These are phyloP conservation scores for Alternaria viburni DNA, from an alignment of 2,329 filamentous ascomycete genomes.

Conservation along the genomic window DNA sequence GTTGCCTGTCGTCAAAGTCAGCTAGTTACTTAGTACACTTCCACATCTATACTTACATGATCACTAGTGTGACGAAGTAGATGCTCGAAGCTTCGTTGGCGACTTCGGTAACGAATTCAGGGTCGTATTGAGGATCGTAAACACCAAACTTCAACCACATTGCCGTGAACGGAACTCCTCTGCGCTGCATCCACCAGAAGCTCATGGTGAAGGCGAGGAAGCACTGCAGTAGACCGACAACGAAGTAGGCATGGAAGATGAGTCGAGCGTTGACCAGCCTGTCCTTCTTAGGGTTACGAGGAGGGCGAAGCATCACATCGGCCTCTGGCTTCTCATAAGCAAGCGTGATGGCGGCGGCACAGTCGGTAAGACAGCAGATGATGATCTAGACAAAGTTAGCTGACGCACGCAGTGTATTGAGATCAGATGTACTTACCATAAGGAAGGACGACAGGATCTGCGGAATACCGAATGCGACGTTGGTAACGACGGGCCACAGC, in stretches of 20 bases:
- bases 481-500: slow-evolving; percentile 76
- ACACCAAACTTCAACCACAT: slow-evolving; percentile 64
- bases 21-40: not conserved
- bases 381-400: slow-evolving; percentile 32
- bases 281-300: slow-evolving; percentile 72
- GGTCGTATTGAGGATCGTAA: slow-evolving; percentile 32
- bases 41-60: slow-evolving; percentile 64
- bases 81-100: slow-evolving; percentile 73
- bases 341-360: slow-evolving; percentile 66
- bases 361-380: slow-evolving; percentile 75
- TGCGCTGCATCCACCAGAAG: slow-evolving; percentile 52
- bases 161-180: slow-evolving; percentile 68
- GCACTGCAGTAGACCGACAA: slow-evolving; percentile 65
- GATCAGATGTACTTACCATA: slow-evolving; percentile 54
- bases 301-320: slow-evolving; percentile 72
- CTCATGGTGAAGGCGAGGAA: slow-evolving; percentile 53
- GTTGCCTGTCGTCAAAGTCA: slow-evolving; percentile 59
- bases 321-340: slow-evolving; percentile 80
- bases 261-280: slow-evolving; percentile 76
- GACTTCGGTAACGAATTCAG: slow-evolving; percentile 49
- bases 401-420: not conserved
- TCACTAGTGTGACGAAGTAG: slow-evolving; percentile 80
- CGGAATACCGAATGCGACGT: slow-evolving; percentile 73
- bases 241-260: slow-evolving; percentile 73
- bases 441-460: slow-evolving; percentile 76